Base-by-base conservation (phyloP, 2,329 filamentous ascomycete genomes). In the Calonectria hongkongensis region DNA sequence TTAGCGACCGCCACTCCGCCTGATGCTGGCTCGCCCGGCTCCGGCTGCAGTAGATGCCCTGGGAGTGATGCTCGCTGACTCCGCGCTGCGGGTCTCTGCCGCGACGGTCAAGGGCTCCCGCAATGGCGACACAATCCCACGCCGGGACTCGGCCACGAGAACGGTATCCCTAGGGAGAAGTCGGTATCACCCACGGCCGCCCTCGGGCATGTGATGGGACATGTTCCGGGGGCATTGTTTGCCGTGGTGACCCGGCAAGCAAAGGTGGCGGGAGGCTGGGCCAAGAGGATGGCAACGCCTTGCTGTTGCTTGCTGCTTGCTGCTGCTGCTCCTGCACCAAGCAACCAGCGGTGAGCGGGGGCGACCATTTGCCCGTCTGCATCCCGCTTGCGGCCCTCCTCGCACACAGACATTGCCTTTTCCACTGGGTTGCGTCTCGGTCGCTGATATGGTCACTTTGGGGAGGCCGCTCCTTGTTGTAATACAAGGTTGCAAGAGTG, bases 341-440 rank as follows among this genome's bases (percentile, higher is more conserved):
- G 62, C 73, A 72, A 75, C 71, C 70, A 56, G 74, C 74, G 74
- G 74, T 76, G 74, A 75, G 70, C 60, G 64, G 70, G 68, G 64
- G 70, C 66, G 56, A 56, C 51, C 54, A 62, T 48, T 64, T 71
- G 50, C 60, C 50, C 36, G 51, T 71, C 50, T 69, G 60, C 66
- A 72, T 65, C 51, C 73, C 66, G 64, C 65, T 54, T 47, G 64
- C 50, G 43, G 54, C 58, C 50, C 64, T 73, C 66, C 63, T 68
- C 33, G 58, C 65, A 60, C 62, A 71, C 63, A 69, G 66, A 67
- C 70, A 69, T 71, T 71, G 60, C 73, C 74, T 65, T 71, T 73
- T 69, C 66, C 65, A 70, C 65, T 51, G 70, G 70, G 60, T 68
- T 74, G 74, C 73, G 56, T 74, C 70, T 70, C 39, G 60, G 56